These are phyloP conservation scores for Vanrija sp. DNA, from an alignment of 1,284 basidiomycete genomes.

Conservation along the genomic window DNA sequence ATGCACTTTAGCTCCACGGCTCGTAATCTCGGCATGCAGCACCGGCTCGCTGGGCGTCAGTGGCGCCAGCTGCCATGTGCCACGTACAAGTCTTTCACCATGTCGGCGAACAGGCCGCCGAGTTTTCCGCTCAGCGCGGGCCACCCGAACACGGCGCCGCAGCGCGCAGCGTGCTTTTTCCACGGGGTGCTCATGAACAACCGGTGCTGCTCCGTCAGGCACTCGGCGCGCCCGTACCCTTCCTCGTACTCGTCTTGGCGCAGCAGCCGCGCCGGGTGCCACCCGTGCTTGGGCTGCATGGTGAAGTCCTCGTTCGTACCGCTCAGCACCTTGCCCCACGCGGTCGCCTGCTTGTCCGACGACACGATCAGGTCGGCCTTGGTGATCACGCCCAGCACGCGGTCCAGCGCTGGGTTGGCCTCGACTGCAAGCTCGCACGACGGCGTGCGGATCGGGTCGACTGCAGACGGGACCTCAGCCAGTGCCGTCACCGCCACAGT, in stretches of 20 bases:
- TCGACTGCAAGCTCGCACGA: constrained; percentile 12
- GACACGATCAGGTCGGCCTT: constrained; percentile 20
- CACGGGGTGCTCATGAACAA: constrained; percentile 4
- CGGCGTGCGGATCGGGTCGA: constrained; percentile 7
- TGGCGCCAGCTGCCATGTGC: not conserved
- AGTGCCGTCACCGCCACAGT: not conserved
- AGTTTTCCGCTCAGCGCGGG: not conserved
- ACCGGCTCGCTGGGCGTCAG: not conserved
- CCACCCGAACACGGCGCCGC: not conserved
- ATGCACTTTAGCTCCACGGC: not conserved
- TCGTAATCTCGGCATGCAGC: not conserved
- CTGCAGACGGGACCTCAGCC: constrained; percentile 12
- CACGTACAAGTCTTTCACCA: not conserved
- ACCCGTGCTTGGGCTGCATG: constrained; percentile 8
- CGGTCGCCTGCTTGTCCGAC: not conserved
- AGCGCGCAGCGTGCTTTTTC: not conserved
- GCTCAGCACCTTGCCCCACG: constrained; percentile 9
- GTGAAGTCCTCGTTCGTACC: not conserved
- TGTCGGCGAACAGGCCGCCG: too few relatives aligned
- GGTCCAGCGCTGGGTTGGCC: constrained; percentile 12
- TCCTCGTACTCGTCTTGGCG: constrained; percentile 5
- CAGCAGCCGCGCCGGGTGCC: constrained; percentile 15
- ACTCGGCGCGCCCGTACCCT: not conserved
- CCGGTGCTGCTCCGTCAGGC: not conserved
- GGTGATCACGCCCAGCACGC: constrained; percentile 27